Conservation (phyloP, 2,329 filamentous ascomycete genomes). For the Didymellaceae sp. region DNA sequence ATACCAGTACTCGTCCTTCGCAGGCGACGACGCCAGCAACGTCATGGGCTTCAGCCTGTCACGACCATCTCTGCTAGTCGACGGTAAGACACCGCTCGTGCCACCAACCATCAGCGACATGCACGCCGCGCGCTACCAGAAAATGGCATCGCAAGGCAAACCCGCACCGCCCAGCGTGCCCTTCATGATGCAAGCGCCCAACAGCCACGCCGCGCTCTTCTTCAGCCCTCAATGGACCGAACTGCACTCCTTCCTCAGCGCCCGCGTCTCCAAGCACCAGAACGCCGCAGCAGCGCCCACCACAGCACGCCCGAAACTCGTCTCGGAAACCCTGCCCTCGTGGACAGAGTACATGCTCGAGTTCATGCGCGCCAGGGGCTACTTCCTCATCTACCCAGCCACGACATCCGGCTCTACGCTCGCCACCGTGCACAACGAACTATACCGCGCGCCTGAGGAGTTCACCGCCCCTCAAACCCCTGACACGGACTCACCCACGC, state of each 20-base stretch:
- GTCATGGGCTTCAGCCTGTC: slow-evolving; percentile 83
- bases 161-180: slow-evolving; percentile 60
- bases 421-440: slow-evolving; percentile 78
- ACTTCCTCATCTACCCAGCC: slow-evolving; percentile 80
- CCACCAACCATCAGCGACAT: slow-evolving; percentile 53
- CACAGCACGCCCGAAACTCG: slow-evolving; percentile 43
- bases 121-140: slow-evolving; percentile 42
- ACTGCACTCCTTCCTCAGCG: slow-evolving; percentile 78
- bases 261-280: slow-evolving; percentile 57
- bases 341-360: slow-evolving; percentile 82
- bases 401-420: slow-evolving; percentile 60
- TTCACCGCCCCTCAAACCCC: slow-evolving; percentile 32
- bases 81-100: slow-evolving; percentile 64
- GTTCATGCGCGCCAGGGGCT: slow-evolving; percentile 77
- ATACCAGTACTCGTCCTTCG: slow-evolving; percentile 71
- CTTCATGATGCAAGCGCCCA: slow-evolving; percentile 86
- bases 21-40: slow-evolving; percentile 56
- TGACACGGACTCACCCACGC: too few species aligned
- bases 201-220: slow-evolving; percentile 80
- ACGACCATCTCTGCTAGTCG: slow-evolving; percentile 68
- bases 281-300: slow-evolving; percentile 26
- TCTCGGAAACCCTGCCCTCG: slow-evolving; percentile 73
- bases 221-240: slow-evolving; percentile 88
- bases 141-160: too few species aligned
- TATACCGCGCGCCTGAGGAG: slow-evolving; percentile 76